Base-by-base conservation (phyloP, 2,329 filamentous ascomycete genomes). In the Samsoniella hepiali region DNA sequence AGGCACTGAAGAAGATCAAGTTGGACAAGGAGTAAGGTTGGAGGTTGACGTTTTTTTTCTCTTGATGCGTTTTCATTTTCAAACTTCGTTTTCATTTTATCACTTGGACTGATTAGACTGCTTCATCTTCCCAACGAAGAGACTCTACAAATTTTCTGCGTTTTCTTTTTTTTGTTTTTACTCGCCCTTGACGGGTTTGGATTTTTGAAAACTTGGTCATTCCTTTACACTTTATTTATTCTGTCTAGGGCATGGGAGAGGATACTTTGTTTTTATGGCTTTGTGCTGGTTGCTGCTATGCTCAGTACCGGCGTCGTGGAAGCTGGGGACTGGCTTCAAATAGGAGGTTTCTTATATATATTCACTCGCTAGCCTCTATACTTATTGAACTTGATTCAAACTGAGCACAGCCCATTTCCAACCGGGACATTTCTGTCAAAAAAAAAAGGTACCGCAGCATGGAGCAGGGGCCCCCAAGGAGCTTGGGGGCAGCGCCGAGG, bases 101-200 rank as follows among this genome's bases (percentile, higher is more conserved):
- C 10, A 44, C 36, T 17, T 63, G 58, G 66, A 44, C 59, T 65
- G 62, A 68, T 67, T 73, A 74, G 72, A 75, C 65, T 70, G 65
- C 66, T 72, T 70, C 65, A 71, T 73, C 72, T 74, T 75, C 71
- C 67, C 71, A 66, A 68, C 64, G 72, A 74, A 73, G 73, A 73
- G 68, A 66, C 57, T 53, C 64, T 67, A 63, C 67, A 68, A 67
- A 63, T 66, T 64, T 57, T 58, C 34, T 54, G 54, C 45, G 32
- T 34, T 32, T 58, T 59, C 36, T 55, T 50, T 32, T 9, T 34
- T 32, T 64, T 15, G n/a, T 34, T 61, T 54, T 63, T 55, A 49
- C n/a, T 22, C 22, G 22, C 6, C 8, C n/a, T 36, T 11, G 5
- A 5, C 11, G 60, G 34, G n/a, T 40, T 45, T 60, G 54, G 27